Evolutionary conservation across 768 basidiomycete species (phyloP), one percentile per base, ranked within the genome.

Genomic region (Hemileccinum rubropunctum): DNA sequence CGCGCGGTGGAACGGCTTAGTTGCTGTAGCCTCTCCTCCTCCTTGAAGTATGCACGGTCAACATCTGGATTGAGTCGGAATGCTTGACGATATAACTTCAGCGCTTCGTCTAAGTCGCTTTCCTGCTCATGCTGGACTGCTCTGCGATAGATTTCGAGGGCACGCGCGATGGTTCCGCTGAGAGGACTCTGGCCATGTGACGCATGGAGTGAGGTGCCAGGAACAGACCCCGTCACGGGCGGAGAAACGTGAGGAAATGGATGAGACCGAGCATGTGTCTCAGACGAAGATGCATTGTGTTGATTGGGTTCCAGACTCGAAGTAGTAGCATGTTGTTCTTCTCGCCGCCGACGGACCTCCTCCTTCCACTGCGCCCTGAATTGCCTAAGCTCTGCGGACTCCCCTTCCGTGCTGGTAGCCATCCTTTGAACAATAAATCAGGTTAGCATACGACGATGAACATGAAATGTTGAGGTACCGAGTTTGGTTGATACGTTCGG

Each of bases 21-120:
- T 36, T 57, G 51, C 10, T 58, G 57, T 28, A 58, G 28, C 48
- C 58, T 62, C 37, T 61, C 70, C 60, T 88, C 84, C 52, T 82
- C 75, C 36, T 75, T 73, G 52, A 78, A 73, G 67, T 88, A 92
- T 1, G 79, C 77, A 52, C 77, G 76, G 62, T 93, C 91, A 30
- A 94, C 88, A 52, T 88, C 73, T 32, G 85, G 73, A 51, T 93
- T 80, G 69, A 86, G 70, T 45, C 85, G 80, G 65, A 93, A 94
- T 2, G 90, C 90, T 53, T 81, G 80, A 10, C 90, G 82, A 60
- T 95, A 97, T 8, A 92, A 69, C 21, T 67, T 61, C 10, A 93
- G 68, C 11, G 93, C 93, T 30, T 86, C 81, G 55, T 93, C 87
- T 42, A 91, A 72, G 51, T 86, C 72, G 34, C 91, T 82, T 38